phyloP scores from a whole-genome alignment of 768 basidiomycete genomes.

The Nevesoporus exiguus region DNA sequence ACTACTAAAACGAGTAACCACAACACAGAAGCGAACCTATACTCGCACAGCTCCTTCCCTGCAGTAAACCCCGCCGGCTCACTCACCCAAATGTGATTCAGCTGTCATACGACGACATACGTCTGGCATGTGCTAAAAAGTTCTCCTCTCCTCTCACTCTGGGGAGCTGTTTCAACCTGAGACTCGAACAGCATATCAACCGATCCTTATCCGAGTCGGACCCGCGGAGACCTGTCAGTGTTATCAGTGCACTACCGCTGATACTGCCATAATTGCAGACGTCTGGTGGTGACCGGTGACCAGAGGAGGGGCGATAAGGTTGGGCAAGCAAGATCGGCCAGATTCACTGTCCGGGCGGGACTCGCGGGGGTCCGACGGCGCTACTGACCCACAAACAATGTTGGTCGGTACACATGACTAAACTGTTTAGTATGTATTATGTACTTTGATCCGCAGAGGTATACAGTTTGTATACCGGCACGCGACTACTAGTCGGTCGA shows the following conservation, averaged over 20 bases:
- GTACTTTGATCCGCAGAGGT: background rate
- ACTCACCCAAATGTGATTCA: background rate
- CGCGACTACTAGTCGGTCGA: background rate
- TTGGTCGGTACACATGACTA: no score
- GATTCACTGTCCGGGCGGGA: background rate
- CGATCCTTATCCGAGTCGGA: no score
- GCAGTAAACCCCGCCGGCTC: background rate
- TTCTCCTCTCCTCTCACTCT: background rate
- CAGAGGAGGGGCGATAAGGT: background rate
- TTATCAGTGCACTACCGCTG: background rate
- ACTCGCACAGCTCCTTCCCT: background rate
- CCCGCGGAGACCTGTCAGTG: no score
- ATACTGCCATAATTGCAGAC: background rate
- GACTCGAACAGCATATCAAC: no score
- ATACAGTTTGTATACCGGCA: background rate
- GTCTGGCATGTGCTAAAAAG: background rate
- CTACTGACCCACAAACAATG: background rate
- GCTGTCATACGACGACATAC: background rate
- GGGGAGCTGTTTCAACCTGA: background rate
- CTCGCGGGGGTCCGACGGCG: background rate
- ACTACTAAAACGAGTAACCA: background rate
- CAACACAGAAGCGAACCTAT: background rate
- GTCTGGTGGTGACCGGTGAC: background rate
- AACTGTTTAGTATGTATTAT: no score
- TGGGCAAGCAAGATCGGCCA: background rate